Base-by-base conservation (phyloP, 768 basidiomycete species). In the Punctularia strigosozonata region DNA sequence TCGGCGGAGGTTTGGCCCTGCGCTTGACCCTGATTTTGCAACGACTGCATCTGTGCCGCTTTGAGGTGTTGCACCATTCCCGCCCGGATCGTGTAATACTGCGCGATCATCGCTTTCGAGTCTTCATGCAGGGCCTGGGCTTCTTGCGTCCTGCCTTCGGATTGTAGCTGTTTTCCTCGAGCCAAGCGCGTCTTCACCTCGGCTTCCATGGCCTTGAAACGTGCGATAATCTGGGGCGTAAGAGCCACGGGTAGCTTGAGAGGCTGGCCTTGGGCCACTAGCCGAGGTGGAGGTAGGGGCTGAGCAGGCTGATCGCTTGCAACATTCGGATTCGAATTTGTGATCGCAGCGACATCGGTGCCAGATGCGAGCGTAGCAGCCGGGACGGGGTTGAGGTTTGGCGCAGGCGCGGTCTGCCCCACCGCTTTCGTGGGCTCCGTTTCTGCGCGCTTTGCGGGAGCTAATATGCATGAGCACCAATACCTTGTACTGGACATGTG, bases 271-370 rank as follows among this genome's bases (percentile, higher is more conserved):
- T 13, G 19, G 33, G 33, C 19, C n/a, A 34, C 33, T 10, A 34
- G 8, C 10, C 8, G 13, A 34, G 33, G 20, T 19, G 33, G 19
- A 8, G 33, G 8, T 8, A 34, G 13, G 33, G 24, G 44, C 37
- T 17, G 37, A 24, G 2, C 20, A 36, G 14, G 18, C 19, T 18
- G 37, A 28, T 14, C 59, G 32, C 23, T 54, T 62, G 6, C 46
- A 54, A 31, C 60, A 64, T 48, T 75, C 76, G 20, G 64, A 18
- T 33, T 77, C 75, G 69, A 10, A 6, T 37, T 37, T 30, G 25
- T 26, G 32, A 2, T 8, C 26, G 26, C 8, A 28, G 26, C 26
- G 26, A 28, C 26, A 10, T 10, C 15, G 10, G 28, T 10, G 10
- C 10, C 10, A 20, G 33, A 10, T 19, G 10, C 8, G 8, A 19